Conservation (phyloP, 2,329 filamentous ascomycete genomes). For the Penicillium sp. region DNA sequence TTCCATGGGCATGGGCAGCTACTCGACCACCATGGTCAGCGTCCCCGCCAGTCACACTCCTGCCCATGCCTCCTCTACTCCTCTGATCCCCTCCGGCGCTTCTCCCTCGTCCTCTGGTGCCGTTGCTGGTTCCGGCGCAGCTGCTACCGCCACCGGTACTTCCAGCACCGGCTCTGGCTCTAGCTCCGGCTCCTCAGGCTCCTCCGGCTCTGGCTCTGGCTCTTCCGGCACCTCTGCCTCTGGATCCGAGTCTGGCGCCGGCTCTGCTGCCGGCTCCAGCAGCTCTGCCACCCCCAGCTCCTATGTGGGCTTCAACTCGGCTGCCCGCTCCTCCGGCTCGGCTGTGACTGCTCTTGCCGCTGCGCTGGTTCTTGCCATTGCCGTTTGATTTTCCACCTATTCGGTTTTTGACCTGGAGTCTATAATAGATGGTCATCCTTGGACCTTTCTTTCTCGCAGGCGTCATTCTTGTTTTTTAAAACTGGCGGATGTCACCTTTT, state of each 20-base stretch:
- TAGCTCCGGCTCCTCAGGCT: not conserved
- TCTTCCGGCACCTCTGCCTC: not conserved
- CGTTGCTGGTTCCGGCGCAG: not conserved
- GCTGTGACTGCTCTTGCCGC: conserved; percentile 16
- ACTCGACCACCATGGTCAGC: not conserved
- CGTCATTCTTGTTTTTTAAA: too few species aligned
- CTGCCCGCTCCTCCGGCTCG: conserved; percentile 7
- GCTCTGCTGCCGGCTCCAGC: conserved; percentile 1
- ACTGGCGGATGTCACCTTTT: too few species aligned
- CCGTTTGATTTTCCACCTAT: not conserved
- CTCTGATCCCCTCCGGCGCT: not conserved
- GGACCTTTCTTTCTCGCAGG: too few species aligned
- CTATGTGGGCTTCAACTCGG: conserved; percentile 2
- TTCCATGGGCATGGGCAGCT: conserved; percentile 1
- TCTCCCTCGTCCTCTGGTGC: not conserved
- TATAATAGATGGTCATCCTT: too few species aligned
- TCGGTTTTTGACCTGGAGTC: too few species aligned
- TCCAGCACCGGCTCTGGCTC: not conserved
- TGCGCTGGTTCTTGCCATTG: conserved; percentile 18
- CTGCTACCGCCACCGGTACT: not conserved
- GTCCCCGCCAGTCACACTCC: not conserved
- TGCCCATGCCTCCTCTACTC: conserved; percentile 3
- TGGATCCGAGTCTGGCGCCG: conserved; percentile 6
- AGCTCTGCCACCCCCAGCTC: conserved; percentile 5
- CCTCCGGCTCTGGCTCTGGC: not conserved